Evolutionary conservation across 495 filamentous ascomycete genomes (phyloP), one percentile per base, ranked within the genome.

Genomic region (Mytilinidion resinicola): DNA sequence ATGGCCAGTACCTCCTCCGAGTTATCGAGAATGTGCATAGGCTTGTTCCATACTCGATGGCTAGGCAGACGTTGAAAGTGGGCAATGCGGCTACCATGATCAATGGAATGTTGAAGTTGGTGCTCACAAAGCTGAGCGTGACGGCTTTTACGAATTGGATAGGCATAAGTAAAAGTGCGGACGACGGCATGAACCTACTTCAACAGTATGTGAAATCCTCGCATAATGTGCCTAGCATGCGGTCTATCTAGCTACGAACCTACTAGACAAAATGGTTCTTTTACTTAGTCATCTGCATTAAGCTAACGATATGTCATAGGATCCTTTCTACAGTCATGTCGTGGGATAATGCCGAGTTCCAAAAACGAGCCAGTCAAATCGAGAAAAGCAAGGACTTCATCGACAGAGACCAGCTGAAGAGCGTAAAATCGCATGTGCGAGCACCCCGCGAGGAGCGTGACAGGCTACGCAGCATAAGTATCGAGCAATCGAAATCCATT

Each of bases 21-120:
- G 69, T 87, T 30, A 53, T 83, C 15, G 76, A 78, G 51, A 82
- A 76, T 49, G 72, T 81, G 11, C 79, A 88, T 57, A 76, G 73
- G 43, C 58, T 87, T 60, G 66, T 86, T 8, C 85, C 85, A 0
- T 88, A 87, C 58, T 67, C 75, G 21, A 66, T 82, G 46, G 72
- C 87, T 11, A 72, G 77, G 48, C 81, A 86, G 69, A 85, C 83
- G 1, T 70, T 88, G 4, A 79, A 79, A 38, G 74, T 87, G 34
- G 83, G 85, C 6, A 88, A 87, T 62, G 85, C 81, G 0, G 85
- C 83, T 7, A 82, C 78, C 36, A 87, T 88, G 85, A 78, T 88
- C 46, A 83, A 76, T 61, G 84, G 74, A 12, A 81, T 88, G 76
- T 74, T 82, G 39, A 76, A 69, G 49, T 64, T 88, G n/a, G 67